Conservation (phyloP, 345 rosid species). For the Citropsis articulata region DNA sequence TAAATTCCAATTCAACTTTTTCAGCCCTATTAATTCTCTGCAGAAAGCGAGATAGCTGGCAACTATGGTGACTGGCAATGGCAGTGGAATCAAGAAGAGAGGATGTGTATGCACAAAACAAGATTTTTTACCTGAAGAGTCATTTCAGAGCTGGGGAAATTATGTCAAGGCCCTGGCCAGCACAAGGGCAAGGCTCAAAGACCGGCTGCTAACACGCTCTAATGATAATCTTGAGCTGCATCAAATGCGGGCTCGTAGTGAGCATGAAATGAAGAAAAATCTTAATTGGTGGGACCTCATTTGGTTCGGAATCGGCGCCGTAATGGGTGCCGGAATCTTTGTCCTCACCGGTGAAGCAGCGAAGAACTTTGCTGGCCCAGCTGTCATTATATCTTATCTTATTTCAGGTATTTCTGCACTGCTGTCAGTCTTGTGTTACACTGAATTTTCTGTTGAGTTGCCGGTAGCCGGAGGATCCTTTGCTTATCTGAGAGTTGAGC, state of each 20-base stretch:
- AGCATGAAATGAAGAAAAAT: conserved; percentile 51
- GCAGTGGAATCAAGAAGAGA: conserved; percentile 20
- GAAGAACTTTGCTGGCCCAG: conserved; percentile 46
- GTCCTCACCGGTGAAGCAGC: conserved; percentile 68
- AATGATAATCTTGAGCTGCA: conserved; percentile 46
- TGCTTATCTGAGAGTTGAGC: conserved; percentile 68
- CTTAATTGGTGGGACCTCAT: conserved; percentile 67
- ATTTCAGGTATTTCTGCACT: conserved; percentile 48
- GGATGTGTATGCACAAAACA: conserved; percentile 31
- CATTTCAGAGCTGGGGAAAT: conserved; percentile 51
- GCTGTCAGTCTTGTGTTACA: conserved; percentile 55
- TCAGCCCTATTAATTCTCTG: background rate
- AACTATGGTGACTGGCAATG: conserved; percentile 19
- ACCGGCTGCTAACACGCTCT: conserved; percentile 50
- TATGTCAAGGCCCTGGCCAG: conserved; percentile 49
- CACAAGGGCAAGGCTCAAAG: conserved; percentile 50
- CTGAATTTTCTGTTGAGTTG: conserved; percentile 52
- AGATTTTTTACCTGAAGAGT: conserved; percentile 63
- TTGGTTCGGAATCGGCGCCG: conserved; percentile 64
- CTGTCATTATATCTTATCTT: conserved; percentile 45
- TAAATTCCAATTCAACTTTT: background rate
- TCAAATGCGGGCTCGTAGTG: conserved; percentile 46
- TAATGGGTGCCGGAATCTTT: conserved; percentile 64
- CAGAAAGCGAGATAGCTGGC: background rate
- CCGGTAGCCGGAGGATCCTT: conserved; percentile 63